Evolutionary conservation across 2,329 filamentous ascomycete species (phyloP).

Genomic region (Aspergillus uvarum): DNA sequence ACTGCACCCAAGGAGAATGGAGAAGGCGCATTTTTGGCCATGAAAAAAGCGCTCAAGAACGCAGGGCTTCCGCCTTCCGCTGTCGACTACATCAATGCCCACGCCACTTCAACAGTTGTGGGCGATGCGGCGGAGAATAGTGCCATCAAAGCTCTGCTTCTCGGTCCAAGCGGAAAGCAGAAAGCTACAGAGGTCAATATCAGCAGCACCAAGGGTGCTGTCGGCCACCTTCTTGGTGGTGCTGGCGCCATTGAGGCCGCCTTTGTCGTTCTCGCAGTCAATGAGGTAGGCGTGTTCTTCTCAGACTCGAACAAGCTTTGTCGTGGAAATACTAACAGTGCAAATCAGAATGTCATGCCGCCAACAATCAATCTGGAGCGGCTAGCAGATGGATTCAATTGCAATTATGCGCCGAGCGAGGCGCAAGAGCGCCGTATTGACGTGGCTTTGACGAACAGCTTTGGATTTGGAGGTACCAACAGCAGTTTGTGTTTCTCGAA

Average conservation of each 20-base stretch:
- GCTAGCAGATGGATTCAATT: slow-evolving; percentile 65
- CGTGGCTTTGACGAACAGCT: slow-evolving; percentile 87
- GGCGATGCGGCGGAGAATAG: slow-evolving; percentile 86
- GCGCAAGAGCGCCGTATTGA: slow-evolving; percentile 70
- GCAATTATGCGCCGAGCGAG: slow-evolving; percentile 77
- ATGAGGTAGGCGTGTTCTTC: slow-evolving; percentile 60
- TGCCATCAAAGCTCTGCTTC: slow-evolving; percentile 75
- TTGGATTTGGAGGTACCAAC: slow-evolving; percentile 97
- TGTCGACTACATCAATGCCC: slow-evolving; percentile 92
- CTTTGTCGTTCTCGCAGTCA: slow-evolving; percentile 76
- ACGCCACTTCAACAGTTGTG: slow-evolving; percentile 83
- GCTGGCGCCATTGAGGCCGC: slow-evolving; percentile 88
- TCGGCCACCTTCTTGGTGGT: slow-evolving; percentile 88
- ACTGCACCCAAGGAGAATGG: slow-evolving; percentile 85
- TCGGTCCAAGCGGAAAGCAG: slow-evolving; percentile 67
- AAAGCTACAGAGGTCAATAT: slow-evolving; percentile 69
- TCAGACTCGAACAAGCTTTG: not conserved
- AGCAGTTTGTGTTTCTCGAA: slow-evolving; percentile 74
- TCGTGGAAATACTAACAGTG: not conserved
- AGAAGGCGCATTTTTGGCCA: slow-evolving; percentile 75
- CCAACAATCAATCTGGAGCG: slow-evolving; percentile 80
- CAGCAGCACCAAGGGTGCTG: slow-evolving; percentile 90
- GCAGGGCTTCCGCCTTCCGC: slow-evolving; percentile 66
- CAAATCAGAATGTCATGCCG: slow-evolving; percentile 68
- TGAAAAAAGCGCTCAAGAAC: slow-evolving; percentile 77